Conservation (phyloP, 495 filamentous ascomycete species). For the Neurospora terricola region DNA sequence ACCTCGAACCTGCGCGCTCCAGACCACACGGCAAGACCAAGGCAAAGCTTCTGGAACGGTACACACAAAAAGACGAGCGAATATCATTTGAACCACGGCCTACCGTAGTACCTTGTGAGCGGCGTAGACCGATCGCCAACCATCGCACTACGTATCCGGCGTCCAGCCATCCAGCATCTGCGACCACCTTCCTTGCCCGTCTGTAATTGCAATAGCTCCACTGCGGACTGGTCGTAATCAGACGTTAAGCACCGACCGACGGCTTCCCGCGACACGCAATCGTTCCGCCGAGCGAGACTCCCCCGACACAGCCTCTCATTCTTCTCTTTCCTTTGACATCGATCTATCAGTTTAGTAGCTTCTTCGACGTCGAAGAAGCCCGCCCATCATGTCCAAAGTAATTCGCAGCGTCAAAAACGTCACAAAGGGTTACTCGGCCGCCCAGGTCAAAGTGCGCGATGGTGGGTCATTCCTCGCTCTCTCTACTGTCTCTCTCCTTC, state of each 20-base stretch:
- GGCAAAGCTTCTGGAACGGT: not conserved
- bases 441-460: conserved; percentile 99
- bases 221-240: not conserved
- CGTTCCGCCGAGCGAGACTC: not conserved
- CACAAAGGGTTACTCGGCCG: conserved; percentile 94
- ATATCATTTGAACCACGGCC: not conserved
- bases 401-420: conserved; percentile 99
- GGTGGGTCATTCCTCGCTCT: conserved; percentile 48
- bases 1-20: not conserved
- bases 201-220: not conserved
- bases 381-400: conserved; percentile 79
- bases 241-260: not conserved
- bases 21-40: not conserved
- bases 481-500: not conserved
- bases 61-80: not conserved
- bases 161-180: not conserved
- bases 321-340: not conserved
- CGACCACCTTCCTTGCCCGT: not conserved
- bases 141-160: not conserved
- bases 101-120: not conserved
- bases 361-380: not conserved
- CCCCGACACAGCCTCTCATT: not conserved
- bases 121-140: not conserved
- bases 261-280: not conserved
- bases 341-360: not conserved